phyloP scores from a whole-genome alignment of 495 filamentous ascomycete species.

The Podospora fimiseda region DNA sequence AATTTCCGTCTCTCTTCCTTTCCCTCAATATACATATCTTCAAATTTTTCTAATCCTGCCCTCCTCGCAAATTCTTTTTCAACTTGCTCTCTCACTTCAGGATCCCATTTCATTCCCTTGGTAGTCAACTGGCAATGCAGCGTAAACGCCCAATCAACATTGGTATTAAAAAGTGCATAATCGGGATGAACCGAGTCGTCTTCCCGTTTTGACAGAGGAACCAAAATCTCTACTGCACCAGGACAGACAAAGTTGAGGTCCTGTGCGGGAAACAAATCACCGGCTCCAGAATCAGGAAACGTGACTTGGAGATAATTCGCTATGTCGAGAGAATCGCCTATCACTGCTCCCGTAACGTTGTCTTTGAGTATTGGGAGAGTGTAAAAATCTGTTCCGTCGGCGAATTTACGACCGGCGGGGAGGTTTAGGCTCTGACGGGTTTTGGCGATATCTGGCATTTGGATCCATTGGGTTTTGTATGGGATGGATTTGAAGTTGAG shows the following conservation, averaged over 20 bases:
- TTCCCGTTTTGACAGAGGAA: constrained; percentile 26
- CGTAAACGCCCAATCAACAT: constrained; percentile 48
- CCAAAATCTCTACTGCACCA: constrained; percentile 14
- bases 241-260: constrained; percentile 19
- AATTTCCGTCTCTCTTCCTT: constrained; percentile 37
- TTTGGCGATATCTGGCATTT: constrained; percentile 41
- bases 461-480: constrained; percentile 47
- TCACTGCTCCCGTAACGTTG: constrained; percentile 25
- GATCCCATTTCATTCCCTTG: constrained; percentile 39
- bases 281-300: constrained; percentile 34
- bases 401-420: constrained; percentile 45
- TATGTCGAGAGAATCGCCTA: constrained; percentile 63
- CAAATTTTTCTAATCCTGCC: constrained; percentile 38
- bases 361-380: constrained; percentile 56
- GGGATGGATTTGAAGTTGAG: constrained; percentile 54
- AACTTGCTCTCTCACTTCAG: constrained; percentile 30
- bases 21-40: constrained; percentile 37
- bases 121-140: constrained; percentile 29
- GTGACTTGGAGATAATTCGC: constrained; percentile 49
- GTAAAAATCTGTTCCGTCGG: constrained; percentile 51
- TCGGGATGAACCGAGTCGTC: constrained; percentile 12
- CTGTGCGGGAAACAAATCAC: constrained; percentile 37
- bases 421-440: constrained; percentile 40
- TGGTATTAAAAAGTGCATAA: constrained; percentile 40
- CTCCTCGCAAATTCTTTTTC: constrained; percentile 44